Evolutionary conservation across 805 yeast genomes (phyloP), one percentile per base, ranked within the genome.

Genomic region (Priceomyces carsonii): DNA sequence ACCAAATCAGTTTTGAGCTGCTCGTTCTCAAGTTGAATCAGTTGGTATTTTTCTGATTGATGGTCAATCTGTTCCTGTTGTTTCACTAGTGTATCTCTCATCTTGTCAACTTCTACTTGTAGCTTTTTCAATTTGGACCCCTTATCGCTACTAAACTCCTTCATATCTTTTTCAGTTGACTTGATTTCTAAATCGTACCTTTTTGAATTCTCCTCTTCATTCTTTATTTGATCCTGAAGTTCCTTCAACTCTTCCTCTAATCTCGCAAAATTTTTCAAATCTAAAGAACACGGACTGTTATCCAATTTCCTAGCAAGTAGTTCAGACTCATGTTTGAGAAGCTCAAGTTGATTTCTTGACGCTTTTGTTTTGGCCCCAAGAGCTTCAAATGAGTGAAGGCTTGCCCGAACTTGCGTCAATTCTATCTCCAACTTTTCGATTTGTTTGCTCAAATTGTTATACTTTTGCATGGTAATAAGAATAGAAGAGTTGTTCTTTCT

Each of bases 141-240:
- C 47, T 89, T 90, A 55, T 95, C 84, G 28, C 65, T 66, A 40
- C 75, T 78, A 55, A 89, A 91, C 49, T 93, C 98, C 34, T 73
- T 69, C 66, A 89, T 85, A 55, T 93, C 98, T 12, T 66, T 73
- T 51, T 85, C 85, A 35, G 85, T 80, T 6, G 54, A 53, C 3
- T 49, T 45, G 8, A 85, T 73, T 18, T 81, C 84, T 0, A 38
- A 39, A 20, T 65, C 55, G 25, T 66, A 67, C 3, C 47, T 49
- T 1, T 46, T 35, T 3, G 66, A 55, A 10, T 56, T 48, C 2
- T 50, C 44, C 13, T 63, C 53, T 12, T 72, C 68, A 5, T 57
- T 57, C 1, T 45, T 35, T 4, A 81, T 69, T 15, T 60, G 54
- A 4, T 50, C 47, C 13, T 62, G 52, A 15, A 84, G 62, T 0